phyloP scores from a whole-genome alignment of 176 grass and related monocot species.

The Zoysia pacifica region DNA sequence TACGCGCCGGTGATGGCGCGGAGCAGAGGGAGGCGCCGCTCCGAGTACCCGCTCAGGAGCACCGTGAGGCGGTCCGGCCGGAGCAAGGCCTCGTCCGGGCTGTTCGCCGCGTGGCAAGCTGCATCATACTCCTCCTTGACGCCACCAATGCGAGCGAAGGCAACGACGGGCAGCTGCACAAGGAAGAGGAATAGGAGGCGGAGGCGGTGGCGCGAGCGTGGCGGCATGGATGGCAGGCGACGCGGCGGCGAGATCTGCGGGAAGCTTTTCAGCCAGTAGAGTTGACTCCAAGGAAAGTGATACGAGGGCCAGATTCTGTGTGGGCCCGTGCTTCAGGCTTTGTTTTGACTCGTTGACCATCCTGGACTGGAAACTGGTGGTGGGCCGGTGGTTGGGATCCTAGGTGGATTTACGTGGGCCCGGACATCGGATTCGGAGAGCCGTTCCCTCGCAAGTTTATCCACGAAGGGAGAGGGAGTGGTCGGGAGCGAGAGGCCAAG shows the following conservation, averaged over 20 bases:
- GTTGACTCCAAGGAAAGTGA: background rate
- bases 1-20: slow-evolving; percentile 54
- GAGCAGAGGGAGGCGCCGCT: slow-evolving; percentile 71
- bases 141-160: background rate
- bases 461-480: slow-evolving; percentile 15
- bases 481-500: slow-evolving; percentile 20
- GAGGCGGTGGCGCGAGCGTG: slow-evolving; percentile 5
- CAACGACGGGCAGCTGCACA: background rate
- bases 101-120: slow-evolving; percentile 38
- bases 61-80: slow-evolving; percentile 72
- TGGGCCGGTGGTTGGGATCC: background rate
- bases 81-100: slow-evolving; percentile 28
- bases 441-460: slow-evolving; percentile 37
- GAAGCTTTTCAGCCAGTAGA: background rate
- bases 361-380: background rate
- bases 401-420: slow-evolving; percentile 13
- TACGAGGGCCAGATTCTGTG: background rate
- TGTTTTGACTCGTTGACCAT: background rate
- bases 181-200: slow-evolving; percentile 18
- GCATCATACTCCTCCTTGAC: background rate
- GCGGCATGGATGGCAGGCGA: slow-evolving; percentile 29
- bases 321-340: background rate
- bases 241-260: slow-evolving; percentile 41
- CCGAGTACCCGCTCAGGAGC: slow-evolving; percentile 74
- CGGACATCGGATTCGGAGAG: background rate